Percentiles rank a stretch among this genome's conserved stretches.
Evolutionary conservation across 2,329 filamentous ascomycete genomes (phyloP).

Genomic region (Lomentospora prolificans): DNA sequence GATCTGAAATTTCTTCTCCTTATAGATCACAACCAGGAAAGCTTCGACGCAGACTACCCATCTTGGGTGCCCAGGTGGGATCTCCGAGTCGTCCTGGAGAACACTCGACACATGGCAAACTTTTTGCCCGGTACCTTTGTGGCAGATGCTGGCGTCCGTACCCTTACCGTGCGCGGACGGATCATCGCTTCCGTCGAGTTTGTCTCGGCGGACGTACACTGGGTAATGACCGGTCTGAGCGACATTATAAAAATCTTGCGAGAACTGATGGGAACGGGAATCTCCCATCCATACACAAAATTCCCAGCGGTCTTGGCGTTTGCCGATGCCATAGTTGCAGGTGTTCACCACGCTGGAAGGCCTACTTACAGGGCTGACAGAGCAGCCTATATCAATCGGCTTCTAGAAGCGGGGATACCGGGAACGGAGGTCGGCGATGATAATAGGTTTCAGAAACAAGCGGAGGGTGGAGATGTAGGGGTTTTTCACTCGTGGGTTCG

Average conservation of each 20-base stretch:
- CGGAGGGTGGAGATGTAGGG: not conserved
- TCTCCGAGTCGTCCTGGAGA: not conserved
- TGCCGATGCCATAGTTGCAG: not conserved
- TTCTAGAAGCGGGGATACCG: not conserved
- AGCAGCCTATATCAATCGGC: not conserved
- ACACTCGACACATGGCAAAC: not conserved
- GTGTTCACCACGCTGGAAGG: not conserved
- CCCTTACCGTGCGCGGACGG: not conserved
- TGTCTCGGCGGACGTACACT: not conserved
- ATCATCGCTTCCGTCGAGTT: conserved; percentile 1
- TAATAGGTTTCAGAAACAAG: not conserved
- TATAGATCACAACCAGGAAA: not conserved
- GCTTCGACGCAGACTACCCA: not conserved
- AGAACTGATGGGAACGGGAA: not conserved
- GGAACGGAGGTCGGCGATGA: not conserved
- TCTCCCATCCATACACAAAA: not conserved
- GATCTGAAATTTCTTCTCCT: not conserved
- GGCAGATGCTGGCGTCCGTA: not conserved
- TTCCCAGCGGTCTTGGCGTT: not conserved
- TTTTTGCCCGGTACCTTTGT: not conserved
- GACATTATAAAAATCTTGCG: not conserved
- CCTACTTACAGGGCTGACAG: not conserved
- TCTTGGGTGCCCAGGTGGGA: conserved; percentile 3
- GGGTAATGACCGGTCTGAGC: conserved; percentile 2
- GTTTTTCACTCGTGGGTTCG: conserved; percentile 5